Evolutionary conservation across 169 alveolate genomes (phyloP).

Genomic region (Plasmodium gaboni): DNA sequence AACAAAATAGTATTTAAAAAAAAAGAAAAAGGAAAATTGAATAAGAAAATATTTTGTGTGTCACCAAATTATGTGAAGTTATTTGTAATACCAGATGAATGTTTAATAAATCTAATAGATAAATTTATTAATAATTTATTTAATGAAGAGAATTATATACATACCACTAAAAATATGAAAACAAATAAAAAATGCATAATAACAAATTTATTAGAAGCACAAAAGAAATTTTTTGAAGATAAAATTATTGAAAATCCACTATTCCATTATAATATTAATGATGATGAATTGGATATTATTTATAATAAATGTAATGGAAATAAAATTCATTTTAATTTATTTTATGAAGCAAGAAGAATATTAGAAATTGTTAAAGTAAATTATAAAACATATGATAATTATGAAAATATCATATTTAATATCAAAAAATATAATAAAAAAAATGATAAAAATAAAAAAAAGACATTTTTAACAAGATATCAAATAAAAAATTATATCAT

Average conservation of each 20-base stretch:
- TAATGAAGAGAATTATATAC: constrained; percentile 31
- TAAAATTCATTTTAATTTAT: constrained; percentile 49
- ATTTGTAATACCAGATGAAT: constrained; percentile 52
- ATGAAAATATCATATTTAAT: constrained; percentile 23
- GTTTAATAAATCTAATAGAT: constrained; percentile 36
- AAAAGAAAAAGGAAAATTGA: neutral
- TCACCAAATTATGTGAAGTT: constrained; percentile 43
- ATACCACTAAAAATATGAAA: constrained; percentile 35
- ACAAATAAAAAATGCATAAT: constrained; percentile 30
- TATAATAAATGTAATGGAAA: constrained; percentile 53
- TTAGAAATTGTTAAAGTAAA: constrained; percentile 44
- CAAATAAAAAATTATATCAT: constrained; percentile 27
- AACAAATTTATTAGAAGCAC: constrained; percentile 43
- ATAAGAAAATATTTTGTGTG: neutral
- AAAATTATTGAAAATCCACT: constrained; percentile 35
- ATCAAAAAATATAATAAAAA: neutral
- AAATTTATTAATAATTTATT: constrained; percentile 28
- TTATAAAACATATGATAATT: constrained; percentile 50
- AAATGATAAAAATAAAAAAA: too few species aligned
- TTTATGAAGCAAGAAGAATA: constrained; percentile 69
- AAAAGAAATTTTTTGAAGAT: constrained; percentile 42
- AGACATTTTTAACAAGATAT: constrained; percentile 17
- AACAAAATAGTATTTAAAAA: neutral
- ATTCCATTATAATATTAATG: constrained; percentile 38
- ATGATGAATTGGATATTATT: constrained; percentile 44